A percentile compares a stretch with the other conserved stretches of the same genome.
Conservation (phyloP, 331 rosid genomes). For the Saraca asoca region DNA sequence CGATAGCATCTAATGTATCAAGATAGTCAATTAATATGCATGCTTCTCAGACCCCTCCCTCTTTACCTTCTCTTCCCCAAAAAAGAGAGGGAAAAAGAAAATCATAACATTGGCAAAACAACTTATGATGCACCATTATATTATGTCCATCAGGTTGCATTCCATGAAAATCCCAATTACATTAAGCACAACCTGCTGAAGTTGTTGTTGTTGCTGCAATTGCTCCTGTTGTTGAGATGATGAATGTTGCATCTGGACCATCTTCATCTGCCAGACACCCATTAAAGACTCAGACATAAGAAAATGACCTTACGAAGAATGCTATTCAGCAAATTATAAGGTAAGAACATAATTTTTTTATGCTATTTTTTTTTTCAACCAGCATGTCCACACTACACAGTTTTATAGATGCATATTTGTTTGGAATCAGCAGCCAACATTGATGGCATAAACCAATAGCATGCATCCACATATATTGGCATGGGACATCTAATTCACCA, state of each 20-base stretch:
- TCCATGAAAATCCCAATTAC: conserved; percentile 7
- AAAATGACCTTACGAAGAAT: conserved; percentile 18
- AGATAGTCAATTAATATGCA: conserved; percentile 11
- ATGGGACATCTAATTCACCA: background rate
- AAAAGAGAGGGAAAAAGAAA: background rate
- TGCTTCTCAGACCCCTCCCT: conserved; percentile 11
- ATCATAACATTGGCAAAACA: background rate
- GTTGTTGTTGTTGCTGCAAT: conserved; percentile 70
- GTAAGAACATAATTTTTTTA: conserved; percentile 1
- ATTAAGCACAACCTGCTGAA: conserved; percentile 71
- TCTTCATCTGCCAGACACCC: conserved; percentile 57
- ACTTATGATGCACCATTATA: background rate
- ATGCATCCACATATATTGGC: background rate
- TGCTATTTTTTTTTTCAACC: conserved; percentile 7
- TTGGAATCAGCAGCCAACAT: conserved; percentile 15
- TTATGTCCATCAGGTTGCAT: conserved; percentile 19
- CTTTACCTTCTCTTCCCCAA: conserved; percentile 15
- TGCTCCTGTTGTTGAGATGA: conserved; percentile 81
- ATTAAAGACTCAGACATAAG: conserved; percentile 29
- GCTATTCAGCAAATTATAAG: conserved; percentile 15
- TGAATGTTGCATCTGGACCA: conserved; percentile 77
- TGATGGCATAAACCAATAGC: conserved; percentile 15
- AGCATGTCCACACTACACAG: conserved; percentile 5
- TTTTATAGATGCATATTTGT: background rate
- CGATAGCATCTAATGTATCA: conserved; percentile 1